phyloP scores from a whole-genome alignment of 768 basidiomycete species.

The Boletus pseudopeckii region DNA sequence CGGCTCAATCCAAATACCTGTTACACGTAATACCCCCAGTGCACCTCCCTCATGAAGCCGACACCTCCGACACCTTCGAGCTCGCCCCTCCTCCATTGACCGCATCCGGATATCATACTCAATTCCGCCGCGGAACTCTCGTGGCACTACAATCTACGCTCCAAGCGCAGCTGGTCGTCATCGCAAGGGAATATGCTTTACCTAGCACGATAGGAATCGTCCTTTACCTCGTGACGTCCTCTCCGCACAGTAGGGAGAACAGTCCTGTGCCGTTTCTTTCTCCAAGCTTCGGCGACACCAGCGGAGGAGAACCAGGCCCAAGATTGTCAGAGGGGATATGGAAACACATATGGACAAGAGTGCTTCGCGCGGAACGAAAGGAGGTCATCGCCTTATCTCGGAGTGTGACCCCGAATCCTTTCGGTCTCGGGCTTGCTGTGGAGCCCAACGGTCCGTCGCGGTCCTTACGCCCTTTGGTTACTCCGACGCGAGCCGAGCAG shows the following conservation, averaged over 20 bases:
- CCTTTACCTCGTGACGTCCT: conserved; percentile 67
- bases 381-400: conserved; percentile 32
- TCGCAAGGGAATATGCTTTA: conserved; percentile 90
- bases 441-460: conserved; percentile 32
- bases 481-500: conserved; percentile 40
- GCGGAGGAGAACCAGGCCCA: conserved; percentile 64
- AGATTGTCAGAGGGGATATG: conserved; percentile 84
- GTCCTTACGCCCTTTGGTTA: conserved; percentile 45
- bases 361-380: conserved; percentile 59
- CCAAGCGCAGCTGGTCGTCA: conserved; percentile 77
- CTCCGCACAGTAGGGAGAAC: conserved; percentile 20
- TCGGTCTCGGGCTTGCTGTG: conserved; percentile 44
- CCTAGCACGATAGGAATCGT: conserved; percentile 82
- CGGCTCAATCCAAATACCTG: conserved; percentile 61
- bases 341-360: conserved; percentile 80
- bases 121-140: conserved; percentile 81
- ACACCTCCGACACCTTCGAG: conserved; percentile 39
- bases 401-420: conserved; percentile 37
- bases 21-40: conserved; percentile 81
- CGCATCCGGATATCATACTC: conserved; percentile 74
- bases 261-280: conserved; percentile 18
- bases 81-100: conserved; percentile 49
- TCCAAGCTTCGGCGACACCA: conserved; percentile 25
- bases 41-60: conserved; percentile 64
- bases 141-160: conserved; percentile 83